Base-by-base conservation (phyloP, 805 yeast species). In the Pichia rugopelliculosa region DNA sequence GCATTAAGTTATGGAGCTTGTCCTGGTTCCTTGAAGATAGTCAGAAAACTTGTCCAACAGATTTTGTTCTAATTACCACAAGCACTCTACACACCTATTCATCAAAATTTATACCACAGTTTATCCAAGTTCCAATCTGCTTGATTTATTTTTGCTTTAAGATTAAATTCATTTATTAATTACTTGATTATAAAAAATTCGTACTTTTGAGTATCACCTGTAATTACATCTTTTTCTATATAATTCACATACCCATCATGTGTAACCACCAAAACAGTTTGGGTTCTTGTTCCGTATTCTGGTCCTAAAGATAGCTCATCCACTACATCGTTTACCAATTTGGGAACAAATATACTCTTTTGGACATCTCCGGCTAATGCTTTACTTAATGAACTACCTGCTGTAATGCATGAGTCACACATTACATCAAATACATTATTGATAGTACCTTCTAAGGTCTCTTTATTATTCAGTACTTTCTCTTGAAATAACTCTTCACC, bases 401-500 rank as follows among this genome's bases (percentile, higher is more conserved):
- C 4, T n/a, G 34, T 30, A 30, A 30, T 17, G 10, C 34, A n/a
- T 15, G 21, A 22, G 17, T 40, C 39, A 12, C 36, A 72, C 45
- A 87, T 70, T 36, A 71, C 61, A 25, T 73, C 76, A 41, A 68
- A 64, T 6, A 68, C 62, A 1, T 58, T 59, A 9, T 56, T 59
- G 37, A 50, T 21, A n/a, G 34, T 30, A 6, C 18, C 23, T 3
- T 23, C 27, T n/a, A 38, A 8, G 4, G 56, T 12, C 48, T 15
- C 26, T 11, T 20, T 9, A 15, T 9, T 18, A 15, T 9, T 18
- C 24, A 27, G 20, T 25, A 15, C 39, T 2, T 15, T 21, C 26
- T 13, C n/a, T 18, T 11, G 3, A 4, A 62, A 77, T 67, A 53
- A 87, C 84, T 51, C 75, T 76, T 64, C 81, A 68, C 91, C 96